A percentile compares a stretch with the other conserved stretches of the same genome.
Evolutionary conservation across 2,329 filamentous ascomycete genomes (phyloP).

Genomic region (Colletotrichum chlorophyti): DNA sequence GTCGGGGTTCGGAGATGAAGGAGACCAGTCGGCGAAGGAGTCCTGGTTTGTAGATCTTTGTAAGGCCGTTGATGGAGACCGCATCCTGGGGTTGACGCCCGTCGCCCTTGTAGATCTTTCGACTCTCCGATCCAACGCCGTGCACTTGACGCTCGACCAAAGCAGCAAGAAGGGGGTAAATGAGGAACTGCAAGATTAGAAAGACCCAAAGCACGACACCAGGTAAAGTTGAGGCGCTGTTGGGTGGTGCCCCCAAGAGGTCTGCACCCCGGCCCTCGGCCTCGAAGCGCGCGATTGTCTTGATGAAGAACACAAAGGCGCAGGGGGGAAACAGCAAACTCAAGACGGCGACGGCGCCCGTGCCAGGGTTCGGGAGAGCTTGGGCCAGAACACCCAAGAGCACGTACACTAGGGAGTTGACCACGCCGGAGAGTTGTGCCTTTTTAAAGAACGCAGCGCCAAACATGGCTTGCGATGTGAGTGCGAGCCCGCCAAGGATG

Average conservation of each 20-base stretch:
- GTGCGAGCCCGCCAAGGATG: conserved; percentile 74
- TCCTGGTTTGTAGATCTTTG: conserved; percentile 77
- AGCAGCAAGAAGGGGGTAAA: conserved; percentile 78
- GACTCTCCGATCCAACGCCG: conserved; percentile 64
- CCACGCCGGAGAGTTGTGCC: conserved; percentile 86
- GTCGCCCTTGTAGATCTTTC: conserved; percentile 36
- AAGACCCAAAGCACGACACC: conserved; percentile 83
- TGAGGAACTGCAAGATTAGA: conserved; percentile 76
- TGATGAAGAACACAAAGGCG: conserved; percentile 83
- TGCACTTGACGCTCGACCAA: conserved; percentile 66
- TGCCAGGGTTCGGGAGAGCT: conserved; percentile 67
- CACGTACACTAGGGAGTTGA: conserved; percentile 74
- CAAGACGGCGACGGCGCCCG: conserved; percentile 70
- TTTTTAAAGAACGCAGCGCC: conserved; percentile 85
- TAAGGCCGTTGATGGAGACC: conserved; percentile 74
- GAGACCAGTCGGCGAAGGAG: conserved; percentile 62
- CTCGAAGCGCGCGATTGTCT: conserved; percentile 80
- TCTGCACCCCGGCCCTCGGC: conserved; percentile 64
- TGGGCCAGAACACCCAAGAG: conserved; percentile 85
- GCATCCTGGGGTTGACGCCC: conserved; percentile 56
- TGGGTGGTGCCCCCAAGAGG: conserved; percentile 66
- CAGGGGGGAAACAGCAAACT: conserved; percentile 85
- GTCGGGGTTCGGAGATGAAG: conserved; percentile 53
- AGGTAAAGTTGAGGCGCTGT: conserved; percentile 71
- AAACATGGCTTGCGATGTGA: conserved; percentile 82